Percentiles rank a stretch among this genome's conserved stretches.
phyloP scores from a whole-genome alignment of 164 flowering plant species.

The Malania oleifera region DNA sequence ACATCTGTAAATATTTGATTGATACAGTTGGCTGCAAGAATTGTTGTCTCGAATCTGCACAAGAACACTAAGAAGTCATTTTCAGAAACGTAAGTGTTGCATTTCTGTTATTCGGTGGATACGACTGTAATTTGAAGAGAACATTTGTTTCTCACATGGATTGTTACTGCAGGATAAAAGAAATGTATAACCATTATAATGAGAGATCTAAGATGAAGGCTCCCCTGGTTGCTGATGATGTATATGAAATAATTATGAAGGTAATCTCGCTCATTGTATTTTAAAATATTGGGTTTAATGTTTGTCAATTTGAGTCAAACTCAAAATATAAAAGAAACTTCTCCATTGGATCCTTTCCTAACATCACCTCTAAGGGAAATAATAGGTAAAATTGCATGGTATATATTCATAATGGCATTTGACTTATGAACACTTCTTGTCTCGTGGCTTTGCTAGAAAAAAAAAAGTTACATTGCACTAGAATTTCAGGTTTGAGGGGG shows the following conservation, averaged over 20 bases:
- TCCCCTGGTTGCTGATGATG: constrained; percentile 91
- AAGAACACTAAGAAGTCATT: constrained; percentile 91
- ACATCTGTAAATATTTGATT: no score
- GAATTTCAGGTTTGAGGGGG: no score
- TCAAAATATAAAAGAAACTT: no score
- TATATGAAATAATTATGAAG: constrained; percentile 92
- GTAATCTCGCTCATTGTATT: constrained; percentile 24
- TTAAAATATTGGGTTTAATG: no score
- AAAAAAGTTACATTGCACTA: no score
- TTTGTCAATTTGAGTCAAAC: no score
- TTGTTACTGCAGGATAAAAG: constrained; percentile 55
- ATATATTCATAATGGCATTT: no score
- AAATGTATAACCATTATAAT: constrained; percentile 72
- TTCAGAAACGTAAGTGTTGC: constrained; percentile 84
- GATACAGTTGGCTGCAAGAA: constrained; percentile 87
- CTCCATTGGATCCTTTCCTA: no score
- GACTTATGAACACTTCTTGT: no score
- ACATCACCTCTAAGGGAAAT: no score
- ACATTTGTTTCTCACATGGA: not conserved
- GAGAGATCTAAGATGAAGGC: constrained; percentile 78
- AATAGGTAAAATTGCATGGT: no score
- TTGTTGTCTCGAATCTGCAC: constrained; percentile 93
- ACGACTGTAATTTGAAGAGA: not conserved
- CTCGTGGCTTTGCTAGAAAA: no score
- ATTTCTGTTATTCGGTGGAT: not conserved